phyloP scores from a whole-genome alignment of 805 yeast species.

The Ogataea ramenticola region DNA sequence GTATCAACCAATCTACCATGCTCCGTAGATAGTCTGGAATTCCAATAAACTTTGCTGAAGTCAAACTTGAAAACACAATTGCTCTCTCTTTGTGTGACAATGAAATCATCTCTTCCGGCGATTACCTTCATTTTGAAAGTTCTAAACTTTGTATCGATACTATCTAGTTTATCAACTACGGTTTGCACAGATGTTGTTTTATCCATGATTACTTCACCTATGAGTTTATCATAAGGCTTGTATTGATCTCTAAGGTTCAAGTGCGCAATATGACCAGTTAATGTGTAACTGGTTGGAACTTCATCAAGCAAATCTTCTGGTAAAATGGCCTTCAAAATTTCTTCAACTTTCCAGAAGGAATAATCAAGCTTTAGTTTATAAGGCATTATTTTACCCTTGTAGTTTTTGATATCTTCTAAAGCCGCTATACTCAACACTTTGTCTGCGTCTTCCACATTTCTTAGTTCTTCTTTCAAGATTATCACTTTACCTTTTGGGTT shows the following conservation, averaged over 20 bases:
- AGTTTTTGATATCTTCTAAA: constrained; percentile 36
- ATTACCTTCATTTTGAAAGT: constrained; percentile 91
- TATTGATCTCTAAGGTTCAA: constrained; percentile 77
- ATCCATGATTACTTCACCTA: constrained; percentile 87
- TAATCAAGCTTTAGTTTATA: constrained; percentile 58
- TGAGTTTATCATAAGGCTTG: constrained; percentile 70
- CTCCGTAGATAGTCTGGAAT: constrained; percentile 88
- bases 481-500: constrained; percentile 44
- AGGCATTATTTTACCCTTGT: constrained; percentile 39
- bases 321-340: constrained; percentile 66
- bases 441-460: constrained; percentile 29
- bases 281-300: constrained; percentile 84
- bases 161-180: constrained; percentile 86
- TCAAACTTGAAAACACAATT: constrained; percentile 83
- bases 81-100: constrained; percentile 82
- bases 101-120: constrained; percentile 73
- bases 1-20: constrained; percentile 70
- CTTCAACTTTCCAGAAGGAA: constrained; percentile 85
- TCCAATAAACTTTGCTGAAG: constrained; percentile 95
- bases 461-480: constrained; percentile 48
- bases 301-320: constrained; percentile 68
- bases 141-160: constrained; percentile 81
- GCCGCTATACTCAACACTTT: constrained; percentile 35
- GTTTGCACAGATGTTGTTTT: constrained; percentile 77
- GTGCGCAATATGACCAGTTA: constrained; percentile 95